phyloP scores from a whole-genome alignment of 192 early-diverging fungal genomes.

The Mortierella hygrophila region DNA sequence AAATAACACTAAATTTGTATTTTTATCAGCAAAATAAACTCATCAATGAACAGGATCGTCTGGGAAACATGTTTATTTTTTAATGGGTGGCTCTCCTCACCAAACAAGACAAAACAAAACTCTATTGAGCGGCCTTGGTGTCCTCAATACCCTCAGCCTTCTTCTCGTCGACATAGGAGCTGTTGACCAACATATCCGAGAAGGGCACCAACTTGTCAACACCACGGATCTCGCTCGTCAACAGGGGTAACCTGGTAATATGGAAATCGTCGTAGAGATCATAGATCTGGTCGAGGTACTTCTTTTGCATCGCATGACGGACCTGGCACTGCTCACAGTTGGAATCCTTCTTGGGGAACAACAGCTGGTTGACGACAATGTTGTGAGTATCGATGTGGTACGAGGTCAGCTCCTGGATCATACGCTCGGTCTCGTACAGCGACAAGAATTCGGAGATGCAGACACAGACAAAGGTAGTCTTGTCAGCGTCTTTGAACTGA shows the following conservation, averaged over 20 bases:
- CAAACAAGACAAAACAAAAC: not conserved
- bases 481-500: constrained; percentile 99
- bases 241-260: constrained; percentile 86
- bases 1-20: not conserved
- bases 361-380: constrained; percentile 98
- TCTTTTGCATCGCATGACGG: constrained; percentile 98
- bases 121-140: constrained; percentile 26
- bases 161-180: constrained; percentile 47
- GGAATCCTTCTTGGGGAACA: constrained; percentile 91
- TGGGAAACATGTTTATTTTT: constrained; percentile 2
- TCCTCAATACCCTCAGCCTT: constrained; percentile 51
- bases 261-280: constrained; percentile 99
- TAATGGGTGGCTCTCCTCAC: not conserved
- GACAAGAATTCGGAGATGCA: constrained; percentile 99
- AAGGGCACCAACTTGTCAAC: constrained; percentile 93
- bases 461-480: constrained; percentile 99
- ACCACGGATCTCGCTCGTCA: constrained; percentile 97
- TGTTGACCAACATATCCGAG: constrained; percentile 89
- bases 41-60: not conserved
- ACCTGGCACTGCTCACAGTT: constrained; percentile 93
- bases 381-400: constrained; percentile 99
- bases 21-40: not conserved
- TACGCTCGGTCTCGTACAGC: constrained; percentile 98
- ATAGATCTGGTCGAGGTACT: constrained; percentile 98
- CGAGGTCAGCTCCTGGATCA: constrained; percentile 99